Base-by-base conservation (phyloP, 768 basidiomycete genomes). In the Gloeophyllum trabeum region DNA sequence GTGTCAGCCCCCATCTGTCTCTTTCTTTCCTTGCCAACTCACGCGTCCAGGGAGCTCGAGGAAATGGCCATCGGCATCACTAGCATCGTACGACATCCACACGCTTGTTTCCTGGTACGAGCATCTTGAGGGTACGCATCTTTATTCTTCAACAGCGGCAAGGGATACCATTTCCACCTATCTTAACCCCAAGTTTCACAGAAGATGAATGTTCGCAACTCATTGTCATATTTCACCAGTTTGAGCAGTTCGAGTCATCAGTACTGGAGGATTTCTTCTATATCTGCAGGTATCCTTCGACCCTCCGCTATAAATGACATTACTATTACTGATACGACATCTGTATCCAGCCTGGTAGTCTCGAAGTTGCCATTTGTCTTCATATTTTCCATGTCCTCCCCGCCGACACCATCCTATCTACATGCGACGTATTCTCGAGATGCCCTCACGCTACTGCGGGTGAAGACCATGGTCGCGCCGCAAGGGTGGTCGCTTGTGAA, bases 231-330 rank as follows among this genome's bases (percentile, higher is more conserved):
- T 51, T 88, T 18, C 81, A 85, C 43, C 79, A 83, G 43, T 85
- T 89, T 48, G 85, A 88, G 51, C 74, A 78, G 52, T 73, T 83
- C 39, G 81, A 84, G 43, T 59, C 73, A 0, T 42, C 48, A 2
- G 67, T 87, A 2, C 56, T 88, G 38, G 75, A 80, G 51, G 83
- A 88, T 50, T 51, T 86, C 14, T 73, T 86, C 32, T 70, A 80
- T 41, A 77, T 87, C 25, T 82, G 72, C 64, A 83, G 80, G 84
- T 79, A 46, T 23, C 54, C 38, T 10, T 18, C 12, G 23, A n/a
- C n/a, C n/a, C n/a, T n/a, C n/a, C n/a, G n/a, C n/a, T n/a, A n/a
- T n/a, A n/a, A n/a, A n/a, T n/a, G n/a, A n/a, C n/a, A n/a, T n/a
- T n/a, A n/a, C n/a, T n/a, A n/a, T n/a, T n/a, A n/a, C n/a, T n/a